phyloP scores from a whole-genome alignment of 129 eudicot genomes.

The Glebionis coronaria region DNA sequence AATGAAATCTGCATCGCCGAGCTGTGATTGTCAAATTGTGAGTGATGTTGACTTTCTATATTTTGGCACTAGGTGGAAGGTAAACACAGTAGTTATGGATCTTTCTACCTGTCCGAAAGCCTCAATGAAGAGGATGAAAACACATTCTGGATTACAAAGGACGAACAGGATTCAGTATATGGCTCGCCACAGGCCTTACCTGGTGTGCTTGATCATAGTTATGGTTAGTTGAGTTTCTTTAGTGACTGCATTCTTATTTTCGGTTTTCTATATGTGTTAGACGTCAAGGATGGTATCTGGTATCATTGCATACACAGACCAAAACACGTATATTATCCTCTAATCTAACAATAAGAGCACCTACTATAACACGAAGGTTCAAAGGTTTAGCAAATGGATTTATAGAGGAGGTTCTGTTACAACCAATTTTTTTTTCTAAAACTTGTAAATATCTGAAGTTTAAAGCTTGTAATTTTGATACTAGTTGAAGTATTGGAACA shows the following conservation, averaged over 20 bases:
- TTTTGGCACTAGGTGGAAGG: conserved; percentile 68
- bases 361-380: too few species aligned
- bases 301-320: conserved; percentile 14
- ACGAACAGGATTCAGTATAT: conserved; percentile 39
- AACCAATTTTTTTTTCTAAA: too few species aligned
- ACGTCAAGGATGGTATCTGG: background rate
- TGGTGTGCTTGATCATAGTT: conserved; percentile 35
- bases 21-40: background rate
- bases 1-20: conserved; percentile 1
- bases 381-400: background rate
- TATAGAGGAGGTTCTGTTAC: too few species aligned
- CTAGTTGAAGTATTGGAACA: too few species aligned
- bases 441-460: too few species aligned
- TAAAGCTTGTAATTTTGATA: too few species aligned
- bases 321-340: background rate
- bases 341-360: too few species aligned
- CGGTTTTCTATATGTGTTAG: background rate
- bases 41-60: conserved; percentile 18
- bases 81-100: conserved; percentile 50
- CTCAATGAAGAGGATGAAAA: conserved; percentile 80
- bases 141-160: conserved; percentile 58
- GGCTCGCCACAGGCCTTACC: conserved; percentile 61
- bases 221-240: conserved; percentile 49
- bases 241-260: too few species aligned
- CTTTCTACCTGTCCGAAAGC: conserved; percentile 81